Base-by-base conservation (phyloP, 2,329 filamentous ascomycete genomes). In the Cercospora zeae-maydis region DNA sequence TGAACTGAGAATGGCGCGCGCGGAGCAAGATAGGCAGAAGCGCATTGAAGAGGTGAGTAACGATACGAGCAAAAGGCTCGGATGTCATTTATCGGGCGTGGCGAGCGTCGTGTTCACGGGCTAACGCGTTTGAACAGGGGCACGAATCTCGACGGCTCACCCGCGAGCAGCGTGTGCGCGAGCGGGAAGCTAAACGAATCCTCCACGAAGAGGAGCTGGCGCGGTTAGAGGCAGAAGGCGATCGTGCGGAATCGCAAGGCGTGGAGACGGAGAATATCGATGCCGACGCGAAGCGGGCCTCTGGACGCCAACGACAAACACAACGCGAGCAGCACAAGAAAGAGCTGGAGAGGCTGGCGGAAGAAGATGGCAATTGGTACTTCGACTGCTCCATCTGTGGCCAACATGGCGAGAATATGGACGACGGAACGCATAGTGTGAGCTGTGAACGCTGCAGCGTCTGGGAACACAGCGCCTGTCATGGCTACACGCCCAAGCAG, bases 381-480 rank as follows among this genome's bases (percentile, higher is more conserved):
- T 99, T 99, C 70, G 95, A 99, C 74, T 99, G 95, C 74, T 83
- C 85, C 13, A 84, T 91, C 27, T 99, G 95, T 75, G 93, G 93
- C 27, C 84, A 92, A 21, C 88, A 96, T 75, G 95, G 95, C 21
- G 89, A 96, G 70, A 91, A 97, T 63, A 73, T 87, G 64, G 95
- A 99, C 71, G 95, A 98, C 74, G 95, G 95, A 36, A 89, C 91
- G 7, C 93, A 96, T 74, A 96, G 92, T 74, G 88, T 99, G 67
- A 90, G 93, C 30, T 99, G 95, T 77, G 95, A 99, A 74, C 88
- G 83, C 69, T 99, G 95, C 80, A 96, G 89, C 73, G 88, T 96
- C 53, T 99, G 95, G 95, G 93, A 98, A 75, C 95, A 99, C 74
- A 96, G 92, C 81, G 91, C 90, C 71, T 99, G 95, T 73, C 84